These are phyloP conservation scores for Podochytrium sp. DNA, from an alignment of 192 early-diverging fungal species.

Conservation along the genomic window DNA sequence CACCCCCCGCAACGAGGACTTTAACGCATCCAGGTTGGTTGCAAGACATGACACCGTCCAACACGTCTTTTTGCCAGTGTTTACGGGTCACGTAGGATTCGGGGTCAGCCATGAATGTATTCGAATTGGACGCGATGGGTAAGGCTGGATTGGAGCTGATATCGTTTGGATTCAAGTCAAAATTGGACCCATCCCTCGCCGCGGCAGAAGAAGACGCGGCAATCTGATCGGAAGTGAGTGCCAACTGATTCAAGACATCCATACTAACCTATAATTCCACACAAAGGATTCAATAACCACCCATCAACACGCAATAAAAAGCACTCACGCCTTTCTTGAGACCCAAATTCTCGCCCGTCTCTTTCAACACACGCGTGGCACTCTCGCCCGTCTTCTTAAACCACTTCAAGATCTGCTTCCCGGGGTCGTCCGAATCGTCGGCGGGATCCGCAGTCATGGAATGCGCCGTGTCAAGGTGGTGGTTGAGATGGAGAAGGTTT, in stretches of 20 bases:
- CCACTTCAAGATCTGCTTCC: slow-evolving; percentile 44
- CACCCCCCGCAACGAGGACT: slow-evolving; percentile 38
- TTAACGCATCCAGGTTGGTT: slow-evolving; percentile 38
- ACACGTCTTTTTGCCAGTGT: slow-evolving; percentile 46
- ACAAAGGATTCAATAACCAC: too few relatives aligned
- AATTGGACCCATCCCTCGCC: neutral
- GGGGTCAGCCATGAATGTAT: too few relatives aligned
- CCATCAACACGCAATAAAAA: neutral
- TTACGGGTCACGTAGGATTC: slow-evolving; percentile 30
- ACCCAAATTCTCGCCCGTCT: slow-evolving; percentile 25
- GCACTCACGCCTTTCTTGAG: slow-evolving; percentile 7
- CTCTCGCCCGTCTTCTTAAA: slow-evolving; percentile 41
- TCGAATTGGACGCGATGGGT: too few relatives aligned
- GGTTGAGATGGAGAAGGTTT: slow-evolving; percentile 46
- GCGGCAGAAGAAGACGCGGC: neutral
- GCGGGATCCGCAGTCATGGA: neutral
- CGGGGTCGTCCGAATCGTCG: slow-evolving; percentile 38
- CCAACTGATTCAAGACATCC: slow-evolving; percentile 13
- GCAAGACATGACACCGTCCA: slow-evolving; percentile 23
- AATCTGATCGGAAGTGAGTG: neutral
- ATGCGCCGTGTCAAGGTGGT: slow-evolving; percentile 48
- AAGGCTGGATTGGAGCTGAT: too few relatives aligned
- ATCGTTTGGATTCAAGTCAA: slow-evolving; percentile 40
- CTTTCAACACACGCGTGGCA: slow-evolving; percentile 20
- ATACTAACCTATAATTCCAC: slow-evolving; percentile 13